These are phyloP conservation scores for Davidsoniella eucalypti DNA, from an alignment of 2,329 filamentous ascomycete species.

Conservation along the genomic window DNA sequence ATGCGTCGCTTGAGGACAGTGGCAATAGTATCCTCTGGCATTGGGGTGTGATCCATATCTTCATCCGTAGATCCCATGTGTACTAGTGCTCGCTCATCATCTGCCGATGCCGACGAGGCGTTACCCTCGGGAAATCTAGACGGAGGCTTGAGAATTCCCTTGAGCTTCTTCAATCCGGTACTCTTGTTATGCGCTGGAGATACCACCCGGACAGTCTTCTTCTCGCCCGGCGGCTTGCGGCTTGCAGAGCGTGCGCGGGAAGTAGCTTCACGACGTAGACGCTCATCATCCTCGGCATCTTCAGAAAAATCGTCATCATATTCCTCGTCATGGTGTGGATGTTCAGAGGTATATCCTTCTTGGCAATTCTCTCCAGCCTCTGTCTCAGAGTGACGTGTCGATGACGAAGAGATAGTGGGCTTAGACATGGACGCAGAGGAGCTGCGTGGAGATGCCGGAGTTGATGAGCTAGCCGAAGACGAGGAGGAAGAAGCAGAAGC, in stretches of 20 bases:
- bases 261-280: not conserved
- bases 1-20: conserved; percentile 80
- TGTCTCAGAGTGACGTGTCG: too few species aligned
- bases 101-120: conserved; percentile 46
- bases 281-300: not conserved
- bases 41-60: conserved; percentile 32
- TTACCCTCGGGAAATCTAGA: conserved; percentile 58
- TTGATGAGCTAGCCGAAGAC: too few species aligned
- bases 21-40: conserved; percentile 69
- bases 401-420: too few species aligned
- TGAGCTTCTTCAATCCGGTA: conserved; percentile 51
- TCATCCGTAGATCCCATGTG: too few species aligned
- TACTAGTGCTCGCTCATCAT: conserved; percentile 32
- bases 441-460: too few species aligned
- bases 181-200: conserved; percentile 46
- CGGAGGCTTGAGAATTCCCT: conserved; percentile 73
- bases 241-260: not conserved
- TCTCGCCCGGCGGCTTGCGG: not conserved
- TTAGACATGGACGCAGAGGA: too few species aligned
- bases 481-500: too few species aligned
- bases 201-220: conserved; percentile 44
- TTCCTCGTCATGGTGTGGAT: not conserved
- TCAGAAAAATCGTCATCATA: not conserved
- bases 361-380: too few species aligned
- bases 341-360: not conserved